Base-by-base conservation (phyloP, 495 filamentous ascomycete genomes). In the Friedmanniomyces endolithicus region DNA sequence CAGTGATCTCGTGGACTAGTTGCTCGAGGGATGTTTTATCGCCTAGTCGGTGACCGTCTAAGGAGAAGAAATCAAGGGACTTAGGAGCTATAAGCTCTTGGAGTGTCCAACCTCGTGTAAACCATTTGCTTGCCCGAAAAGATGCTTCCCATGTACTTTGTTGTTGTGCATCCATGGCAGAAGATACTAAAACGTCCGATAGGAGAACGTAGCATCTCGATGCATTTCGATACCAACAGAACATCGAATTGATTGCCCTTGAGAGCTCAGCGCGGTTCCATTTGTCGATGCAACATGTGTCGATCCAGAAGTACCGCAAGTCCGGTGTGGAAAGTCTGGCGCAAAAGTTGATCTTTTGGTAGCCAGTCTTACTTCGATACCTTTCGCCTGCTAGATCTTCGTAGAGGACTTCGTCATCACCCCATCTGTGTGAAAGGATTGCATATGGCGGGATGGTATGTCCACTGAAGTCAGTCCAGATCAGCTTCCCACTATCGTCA, bases 201-300 rank as follows among this genome's bases (percentile, higher is more conserved):
- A 58, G 51, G 29, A 59, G 59, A 6, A 41, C 56, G 27, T 62
- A 62, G 40, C 59, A 61, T 39, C 12, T 35, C 12, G 4, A 8
- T 31, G 58, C 53, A 33, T 49, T 22, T 14, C 34, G 35, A 27
- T 61, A 61, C 58, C 58, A 61, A 11, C n/a, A n/a, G 34, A 59
- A 57, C 58, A 61, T 60, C 17, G 46, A 57, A 22, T 56, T 60
- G 33, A 60, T 57, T 3, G 58, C 58, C 22, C 52, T 48, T n/a
- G 17, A 19, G 24, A 61, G 39, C 37, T 61, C 58, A 11, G 49
- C 40, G 40, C 24, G 50, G 24, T 44, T 61, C 11, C 23, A 45
- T 44, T 61, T 57, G 40, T 61, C 45, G 34, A 61, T 61, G 49
- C 58, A 61, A 48, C 58, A 61, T 3, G 58, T 61, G 37, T 61